These are phyloP conservation scores for Plasmodium yoelii DNA, from an alignment of 169 alveolate genomes.

Conservation along the genomic window DNA sequence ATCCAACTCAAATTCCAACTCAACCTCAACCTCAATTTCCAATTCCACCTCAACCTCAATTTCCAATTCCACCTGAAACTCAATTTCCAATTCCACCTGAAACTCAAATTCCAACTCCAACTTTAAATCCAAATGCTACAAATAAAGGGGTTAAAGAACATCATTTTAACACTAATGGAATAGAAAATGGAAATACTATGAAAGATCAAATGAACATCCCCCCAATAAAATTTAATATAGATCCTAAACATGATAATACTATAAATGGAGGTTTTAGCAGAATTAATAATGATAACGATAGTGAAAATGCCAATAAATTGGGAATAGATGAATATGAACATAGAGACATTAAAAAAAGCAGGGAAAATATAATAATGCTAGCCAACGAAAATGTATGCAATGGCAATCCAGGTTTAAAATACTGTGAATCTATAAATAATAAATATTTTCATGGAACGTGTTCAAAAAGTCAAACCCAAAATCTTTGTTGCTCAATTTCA, in stretches of 20 bases:
- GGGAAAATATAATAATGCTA: constrained; percentile 22
- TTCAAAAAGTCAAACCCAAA: constrained; percentile 4
- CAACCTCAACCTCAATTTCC: too few species aligned
- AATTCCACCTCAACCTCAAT: too few species aligned
- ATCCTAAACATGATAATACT: not conserved
- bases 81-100: too few species aligned
- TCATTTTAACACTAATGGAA: not conserved
- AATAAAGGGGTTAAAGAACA: too few species aligned
- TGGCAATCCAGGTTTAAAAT: not conserved
- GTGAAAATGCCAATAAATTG: constrained; percentile 3
- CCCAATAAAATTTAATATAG: not conserved
- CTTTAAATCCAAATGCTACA: too few species aligned
- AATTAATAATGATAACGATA: not conserved
- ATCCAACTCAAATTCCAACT: too few species aligned
- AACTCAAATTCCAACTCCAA: too few species aligned
- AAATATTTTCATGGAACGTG: not conserved
- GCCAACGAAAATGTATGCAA: constrained; percentile 5
- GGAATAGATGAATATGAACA: constrained; percentile 5
- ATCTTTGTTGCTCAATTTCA: constrained; percentile 49
- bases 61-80: too few species aligned
- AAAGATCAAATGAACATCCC: not conserved
- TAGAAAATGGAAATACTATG: not conserved
- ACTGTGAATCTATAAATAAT: constrained; percentile 8
- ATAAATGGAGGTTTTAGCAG: not conserved
- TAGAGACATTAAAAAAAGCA: constrained; percentile 22